phyloP scores from a whole-genome alignment of 169 alveolate genomes.

The Eimeria tenella region DNA sequence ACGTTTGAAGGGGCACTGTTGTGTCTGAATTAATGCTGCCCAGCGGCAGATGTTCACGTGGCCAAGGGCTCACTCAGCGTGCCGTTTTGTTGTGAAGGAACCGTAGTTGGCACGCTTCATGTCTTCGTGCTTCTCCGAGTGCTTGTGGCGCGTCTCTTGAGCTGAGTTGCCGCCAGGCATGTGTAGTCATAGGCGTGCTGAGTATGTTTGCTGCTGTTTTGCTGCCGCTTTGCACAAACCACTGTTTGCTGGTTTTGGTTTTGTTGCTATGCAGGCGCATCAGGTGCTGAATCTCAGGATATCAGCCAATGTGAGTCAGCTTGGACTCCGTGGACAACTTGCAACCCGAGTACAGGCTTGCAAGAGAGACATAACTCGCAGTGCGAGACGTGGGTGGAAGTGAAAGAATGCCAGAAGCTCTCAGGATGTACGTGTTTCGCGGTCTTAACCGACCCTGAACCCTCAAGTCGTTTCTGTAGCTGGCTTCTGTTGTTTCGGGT shows the following conservation, averaged over 20 bases:
- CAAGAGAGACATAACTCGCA: neutral
- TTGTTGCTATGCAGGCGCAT: neutral
- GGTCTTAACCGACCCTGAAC: neutral
- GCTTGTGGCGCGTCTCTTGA: too few species aligned
- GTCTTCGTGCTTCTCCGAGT: too few species aligned
- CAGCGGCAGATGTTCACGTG: too few species aligned
- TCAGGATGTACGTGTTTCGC: constrained; percentile 24
- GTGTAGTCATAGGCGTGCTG: too few species aligned
- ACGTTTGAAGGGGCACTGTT: neutral
- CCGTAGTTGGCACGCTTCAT: too few species aligned
- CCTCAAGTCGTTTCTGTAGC: neutral
- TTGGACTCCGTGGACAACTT: constrained; percentile 44
- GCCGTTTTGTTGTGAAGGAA: too few species aligned
- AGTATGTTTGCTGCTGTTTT: too few species aligned
- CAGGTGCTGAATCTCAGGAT: constrained; percentile 27
- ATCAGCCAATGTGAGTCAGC: neutral
- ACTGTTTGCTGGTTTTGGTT: neutral
- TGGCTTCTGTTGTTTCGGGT: too few species aligned
- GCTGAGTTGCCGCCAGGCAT: too few species aligned
- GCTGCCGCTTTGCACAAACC: neutral
- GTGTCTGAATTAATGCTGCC: neutral
- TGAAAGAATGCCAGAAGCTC: constrained; percentile 10
- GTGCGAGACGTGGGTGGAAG: constrained; percentile 39
- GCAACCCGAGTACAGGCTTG: constrained; percentile 16
- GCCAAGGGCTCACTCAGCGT: too few species aligned